Conservation (phyloP, 192 early-diverging fungal genomes). For the Coemansia sp. region DNA sequence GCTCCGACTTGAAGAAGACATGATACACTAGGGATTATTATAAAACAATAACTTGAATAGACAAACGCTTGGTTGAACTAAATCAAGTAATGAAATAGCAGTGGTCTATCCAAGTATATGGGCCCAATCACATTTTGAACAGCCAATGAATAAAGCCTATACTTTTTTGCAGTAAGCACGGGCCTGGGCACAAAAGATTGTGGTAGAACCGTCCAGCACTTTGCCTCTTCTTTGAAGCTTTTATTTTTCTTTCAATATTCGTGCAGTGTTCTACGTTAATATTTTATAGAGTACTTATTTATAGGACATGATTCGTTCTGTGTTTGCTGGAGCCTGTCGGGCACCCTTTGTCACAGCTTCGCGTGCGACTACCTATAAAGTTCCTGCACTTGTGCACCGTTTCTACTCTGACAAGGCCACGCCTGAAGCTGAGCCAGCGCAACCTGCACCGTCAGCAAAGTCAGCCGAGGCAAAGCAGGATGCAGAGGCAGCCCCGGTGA, state of each 20-base stretch:
- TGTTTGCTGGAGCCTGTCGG: slow-evolving; percentile 27
- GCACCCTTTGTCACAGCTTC: slow-evolving; percentile 15
- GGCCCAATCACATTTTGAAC: too few species aligned
- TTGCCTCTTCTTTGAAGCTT: too few species aligned
- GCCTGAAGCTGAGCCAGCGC: not conserved
- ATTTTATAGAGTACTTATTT: not conserved
- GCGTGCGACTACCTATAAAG: not conserved
- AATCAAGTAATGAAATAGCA: too few species aligned
- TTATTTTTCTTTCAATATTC: not conserved
- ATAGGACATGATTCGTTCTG: slow-evolving; percentile 34
- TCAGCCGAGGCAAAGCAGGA: not conserved
- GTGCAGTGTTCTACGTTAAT: not conserved
- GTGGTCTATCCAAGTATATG: too few species aligned
- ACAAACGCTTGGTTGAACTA: too few species aligned
- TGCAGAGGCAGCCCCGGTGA: slow-evolving; percentile 6
- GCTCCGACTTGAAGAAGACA: not conserved
- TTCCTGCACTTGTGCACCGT: slow-evolving; percentile 10
- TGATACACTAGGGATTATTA: not conserved
- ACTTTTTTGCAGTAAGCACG: too few species aligned
- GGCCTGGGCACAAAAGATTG: too few species aligned
- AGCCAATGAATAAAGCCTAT: too few species aligned
- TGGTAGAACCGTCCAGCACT: too few species aligned
- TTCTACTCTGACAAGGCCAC: slow-evolving; percentile 36
- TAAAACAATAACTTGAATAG: too few species aligned
- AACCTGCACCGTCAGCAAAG: not conserved